These are phyloP conservation scores for Arabidopsis thaliana DNA, from an alignment of 345 rosid species.

Conservation along the genomic window TAIR10.1 NC_003071.7:12041501-12042000, in stretches of 20 bases:
- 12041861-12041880: conserved; percentile 1
- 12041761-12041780: conserved; percentile 27
- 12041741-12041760: conserved; percentile 37
- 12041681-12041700: conserved; percentile 16
- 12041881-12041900: not conserved
- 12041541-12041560: not conserved
- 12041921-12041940: conserved; percentile 23
- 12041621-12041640: not conserved
- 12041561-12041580: not conserved
- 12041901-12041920: conserved; percentile 16
- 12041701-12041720: conserved; percentile 15
- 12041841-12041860: conserved; percentile 28
- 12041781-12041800: not conserved
- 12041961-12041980: conserved; percentile 24
- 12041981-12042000: not conserved
- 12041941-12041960: conserved; percentile 37
- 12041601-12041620: conserved; percentile 2
- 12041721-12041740: not conserved
- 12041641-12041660: not conserved
- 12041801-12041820: not conserved
- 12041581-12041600: not conserved
- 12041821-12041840: conserved; percentile 39
- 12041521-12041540: not conserved
- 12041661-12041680: not conserved
- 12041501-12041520: not conserved